phyloP scores from a whole-genome alignment of 495 filamentous ascomycete species.

The Hyaloscypha bicolor region DNA sequence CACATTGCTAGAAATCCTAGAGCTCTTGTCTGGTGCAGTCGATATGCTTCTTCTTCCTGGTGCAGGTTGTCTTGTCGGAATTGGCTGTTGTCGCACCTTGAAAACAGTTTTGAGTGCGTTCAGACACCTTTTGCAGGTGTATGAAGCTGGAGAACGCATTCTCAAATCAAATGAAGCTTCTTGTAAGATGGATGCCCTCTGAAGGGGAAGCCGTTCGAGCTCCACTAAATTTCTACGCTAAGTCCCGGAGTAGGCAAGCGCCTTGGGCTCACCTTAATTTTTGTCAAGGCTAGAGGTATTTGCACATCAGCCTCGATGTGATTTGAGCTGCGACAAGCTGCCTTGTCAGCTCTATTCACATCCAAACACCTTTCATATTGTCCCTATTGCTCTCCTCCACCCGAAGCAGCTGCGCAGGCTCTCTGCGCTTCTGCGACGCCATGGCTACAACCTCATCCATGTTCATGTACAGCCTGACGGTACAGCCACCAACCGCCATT shows the following conservation, averaged over 20 bases:
- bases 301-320: conserved; percentile 21
- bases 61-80: conserved; percentile 14
- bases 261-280: not conserved
- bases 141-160: conserved; percentile 28
- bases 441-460: conserved; percentile 98
- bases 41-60: conserved; percentile 15
- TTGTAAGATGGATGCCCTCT: not conserved
- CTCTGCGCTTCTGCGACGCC: conserved; percentile 53
- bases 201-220: conserved; percentile 10
- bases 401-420: conserved; percentile 50
- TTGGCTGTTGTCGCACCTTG: conserved; percentile 1
- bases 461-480: conserved; percentile 96
- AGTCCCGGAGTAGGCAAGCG: conserved; percentile 4
- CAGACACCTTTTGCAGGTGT: conserved; percentile 33
- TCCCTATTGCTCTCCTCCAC: not conserved
- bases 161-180: not conserved
- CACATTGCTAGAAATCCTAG: not conserved
- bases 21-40: conserved; percentile 1
- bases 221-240: not conserved
- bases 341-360: conserved; percentile 19
- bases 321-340: conserved; percentile 29
- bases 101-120: conserved; percentile 21
- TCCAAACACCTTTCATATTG: not conserved
- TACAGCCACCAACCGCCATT: conserved; percentile 86
- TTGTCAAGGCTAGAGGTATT: not conserved